Evolutionary conservation across 495 filamentous ascomycete genomes (phyloP).

Genomic region (Annulohypoxylon moriforme): DNA sequence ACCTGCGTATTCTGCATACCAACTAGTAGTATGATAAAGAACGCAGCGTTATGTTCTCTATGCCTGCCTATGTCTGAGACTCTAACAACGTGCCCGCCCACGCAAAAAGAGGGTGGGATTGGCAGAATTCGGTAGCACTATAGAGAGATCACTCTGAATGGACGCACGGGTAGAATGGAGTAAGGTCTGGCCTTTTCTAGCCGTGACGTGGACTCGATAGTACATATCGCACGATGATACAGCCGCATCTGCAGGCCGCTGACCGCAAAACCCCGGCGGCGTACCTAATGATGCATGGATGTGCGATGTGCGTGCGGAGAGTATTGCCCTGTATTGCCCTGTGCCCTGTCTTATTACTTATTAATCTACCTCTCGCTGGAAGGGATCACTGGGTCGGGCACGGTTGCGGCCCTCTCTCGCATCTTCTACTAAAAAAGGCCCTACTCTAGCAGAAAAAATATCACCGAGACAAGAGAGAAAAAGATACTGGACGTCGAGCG

Average conservation of each 20-base stretch:
- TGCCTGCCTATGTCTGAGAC: not conserved
- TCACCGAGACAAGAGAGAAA: slow-evolving; percentile 31
- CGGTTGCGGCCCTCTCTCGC: slow-evolving; percentile 14
- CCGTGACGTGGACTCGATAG: slow-evolving; percentile 41
- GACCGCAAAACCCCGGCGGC: slow-evolving; percentile 37
- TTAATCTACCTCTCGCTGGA: slow-evolving; percentile 14
- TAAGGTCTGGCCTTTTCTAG: slow-evolving; percentile 35
- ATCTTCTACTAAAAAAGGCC: slow-evolving; percentile 30
- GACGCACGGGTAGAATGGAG: slow-evolving; percentile 34
- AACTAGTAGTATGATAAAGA: slow-evolving; percentile 15
- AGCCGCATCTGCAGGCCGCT: slow-evolving; percentile 46
- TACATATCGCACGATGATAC: slow-evolving; percentile 45
- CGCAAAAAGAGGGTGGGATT: slow-evolving; percentile 41
- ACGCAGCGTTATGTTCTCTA: slow-evolving; percentile 9
- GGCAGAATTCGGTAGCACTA: slow-evolving; percentile 40
- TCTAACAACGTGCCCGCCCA: slow-evolving; percentile 39
- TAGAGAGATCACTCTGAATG: slow-evolving; percentile 27
- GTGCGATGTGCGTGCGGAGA: slow-evolving; percentile 25
- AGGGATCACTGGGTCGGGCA: slow-evolving; percentile 12
- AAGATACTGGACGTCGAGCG: slow-evolving; percentile 13
- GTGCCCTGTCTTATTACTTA: slow-evolving; percentile 26
- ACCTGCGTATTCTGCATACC: too few relatives aligned
- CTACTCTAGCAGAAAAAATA: slow-evolving; percentile 29
- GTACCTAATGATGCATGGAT: slow-evolving; percentile 31
- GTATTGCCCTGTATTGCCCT: slow-evolving; percentile 9